Evolutionary conservation across 2,329 filamentous ascomycete species (phyloP).

Genomic region (Hypoxylon sp.): DNA sequence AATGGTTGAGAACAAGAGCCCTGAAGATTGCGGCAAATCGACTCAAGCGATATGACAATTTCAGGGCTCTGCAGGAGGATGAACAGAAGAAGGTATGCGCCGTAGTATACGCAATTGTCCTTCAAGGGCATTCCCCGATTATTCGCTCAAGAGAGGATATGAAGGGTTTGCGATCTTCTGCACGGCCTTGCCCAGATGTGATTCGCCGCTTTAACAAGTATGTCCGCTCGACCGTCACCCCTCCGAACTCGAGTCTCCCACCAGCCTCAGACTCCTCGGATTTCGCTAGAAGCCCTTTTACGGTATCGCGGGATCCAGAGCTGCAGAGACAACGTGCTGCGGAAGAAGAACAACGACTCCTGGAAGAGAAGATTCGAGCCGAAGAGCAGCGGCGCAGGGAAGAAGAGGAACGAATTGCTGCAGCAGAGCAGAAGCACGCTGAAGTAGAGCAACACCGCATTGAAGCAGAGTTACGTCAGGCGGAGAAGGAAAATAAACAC

Average conservation of each 20-base stretch:
- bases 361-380: neutral
- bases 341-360: neutral
- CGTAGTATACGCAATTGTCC: constrained; percentile 38
- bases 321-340: neutral
- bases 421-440: neutral
- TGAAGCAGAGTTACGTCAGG: neutral
- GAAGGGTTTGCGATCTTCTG: constrained; percentile 19
- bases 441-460: neutral
- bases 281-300: neutral
- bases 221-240: neutral
- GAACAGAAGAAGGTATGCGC: constrained; percentile 39
- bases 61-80: constrained; percentile 25
- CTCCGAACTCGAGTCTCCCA: neutral
- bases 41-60: constrained; percentile 36
- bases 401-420: neutral
- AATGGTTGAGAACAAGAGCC: constrained; percentile 7
- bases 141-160: constrained; percentile 37
- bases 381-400: neutral
- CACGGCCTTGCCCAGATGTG: constrained; percentile 31
- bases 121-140: constrained; percentile 22
- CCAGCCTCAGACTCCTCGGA: too few species aligned
- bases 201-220: constrained; percentile 26
- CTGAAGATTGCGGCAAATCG: constrained; percentile 27
- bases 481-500: neutral
- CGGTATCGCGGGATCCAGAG: neutral